Evolutionary conservation across 2,329 filamentous ascomycete species (phyloP), one percentile per base, ranked within the genome.

Genomic region (Biscogniauxia sp.): DNA sequence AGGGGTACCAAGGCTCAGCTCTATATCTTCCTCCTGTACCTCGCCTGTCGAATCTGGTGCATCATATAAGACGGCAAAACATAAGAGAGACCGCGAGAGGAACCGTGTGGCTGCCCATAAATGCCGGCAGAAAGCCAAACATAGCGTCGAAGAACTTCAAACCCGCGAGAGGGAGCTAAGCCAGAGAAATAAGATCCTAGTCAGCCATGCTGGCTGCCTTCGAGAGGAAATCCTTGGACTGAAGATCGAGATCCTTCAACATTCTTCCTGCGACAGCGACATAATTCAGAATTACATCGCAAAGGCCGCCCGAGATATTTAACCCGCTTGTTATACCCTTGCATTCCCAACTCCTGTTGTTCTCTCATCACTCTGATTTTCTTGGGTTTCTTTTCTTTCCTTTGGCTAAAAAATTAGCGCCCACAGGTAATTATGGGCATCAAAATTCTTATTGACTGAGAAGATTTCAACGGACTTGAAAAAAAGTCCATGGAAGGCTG

Each of bases 261-360:
- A 69, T 52, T 66, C 66, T 53, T 58, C 54, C 4, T 73, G 72
- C 60, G 56, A 72, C 60, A 73, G 71, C 66, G 61, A 64, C 2
- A 57, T 70, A 52, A 69, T 73, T 63, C 69, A 73, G 54, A 65
- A 64, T 56, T 71, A 70, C 60, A 73, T 70, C 61, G 63, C 59
- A 59, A 65, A 64, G 26, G 66, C 68, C 17, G 68, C 69, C 4
- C 63, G 64, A 8, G 61, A 64, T 1, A 52, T 66, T 13, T 45
- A 11, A 45, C 37, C 17, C 5, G 15, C 5, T 11, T 45, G 6
- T 5, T 45, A 45, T 45, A 45, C n/a, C 37, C 2, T 17, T 15
- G 37, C 5, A 45, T 11, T n/a, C 17, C 11, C 37, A 17, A 15
- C 13, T 11, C 37, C 15, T 45, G 1, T 45, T 2, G 15, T 17